A percentile compares a stretch with the other conserved stretches of the same genome.
Evolutionary conservation across 306 rosid genomes (phyloP).

Genomic region (Cucurbita moschata): DNA sequence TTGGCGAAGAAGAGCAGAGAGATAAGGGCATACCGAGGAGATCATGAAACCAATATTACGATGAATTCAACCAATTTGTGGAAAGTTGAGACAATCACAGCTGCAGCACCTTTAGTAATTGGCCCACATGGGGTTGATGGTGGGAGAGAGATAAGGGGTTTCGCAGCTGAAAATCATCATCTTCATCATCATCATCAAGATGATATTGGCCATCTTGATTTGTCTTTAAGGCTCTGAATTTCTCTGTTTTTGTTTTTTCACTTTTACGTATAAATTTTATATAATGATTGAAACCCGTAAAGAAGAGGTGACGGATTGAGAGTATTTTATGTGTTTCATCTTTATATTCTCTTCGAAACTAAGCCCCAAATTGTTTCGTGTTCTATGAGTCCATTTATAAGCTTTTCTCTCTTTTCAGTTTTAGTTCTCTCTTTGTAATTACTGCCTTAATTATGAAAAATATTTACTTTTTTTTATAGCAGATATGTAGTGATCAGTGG

Average conservation of each 20-base stretch:
- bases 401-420: neutral
- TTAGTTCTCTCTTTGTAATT: neutral
- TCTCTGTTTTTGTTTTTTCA: neutral
- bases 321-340: neutral
- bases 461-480: too few relatives aligned
- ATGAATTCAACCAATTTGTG: neutral
- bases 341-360: neutral
- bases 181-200: slow-evolving; percentile 23
- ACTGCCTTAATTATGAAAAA: too few relatives aligned
- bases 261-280: neutral
- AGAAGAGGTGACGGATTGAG: neutral
- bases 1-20: slow-evolving; percentile 81
- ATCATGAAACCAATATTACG: neutral
- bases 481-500: too few relatives aligned
- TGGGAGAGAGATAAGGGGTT: slow-evolving; percentile 19
- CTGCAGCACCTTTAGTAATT: neutral
- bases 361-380: neutral
- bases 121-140: neutral
- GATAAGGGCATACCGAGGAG: slow-evolving; percentile 5
- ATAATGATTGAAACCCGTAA: neutral
- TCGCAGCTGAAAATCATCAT: slow-evolving; percentile 11
- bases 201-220: slow-evolving; percentile 56
- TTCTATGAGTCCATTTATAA: neutral
- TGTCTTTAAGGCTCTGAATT: slow-evolving; percentile 66
- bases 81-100: neutral